Percentiles rank a stretch among this genome's conserved stretches.
These are phyloP conservation scores for Hypoxylon fuscum DNA, from an alignment of 495 filamentous ascomycete species.

Conservation along the genomic window DNA sequence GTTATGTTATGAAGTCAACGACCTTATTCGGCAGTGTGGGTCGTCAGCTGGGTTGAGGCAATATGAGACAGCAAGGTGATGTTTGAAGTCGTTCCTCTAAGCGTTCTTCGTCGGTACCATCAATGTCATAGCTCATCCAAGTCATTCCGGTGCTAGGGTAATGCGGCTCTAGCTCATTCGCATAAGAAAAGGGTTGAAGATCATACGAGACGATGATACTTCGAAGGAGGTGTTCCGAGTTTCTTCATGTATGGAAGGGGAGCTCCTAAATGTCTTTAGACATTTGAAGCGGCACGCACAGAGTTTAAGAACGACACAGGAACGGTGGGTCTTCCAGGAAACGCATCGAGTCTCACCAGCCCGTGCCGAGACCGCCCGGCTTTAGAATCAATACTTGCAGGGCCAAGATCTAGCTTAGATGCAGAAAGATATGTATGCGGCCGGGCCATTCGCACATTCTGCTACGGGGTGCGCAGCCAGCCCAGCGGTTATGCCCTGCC, in stretches of 20 bases:
- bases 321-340: conserved; percentile 40
- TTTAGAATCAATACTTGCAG: conserved; percentile 34
- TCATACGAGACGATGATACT: conserved; percentile 53
- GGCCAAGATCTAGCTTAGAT: conserved; percentile 25
- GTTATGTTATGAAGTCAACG: conserved; percentile 15
- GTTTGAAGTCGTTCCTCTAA: conserved; percentile 32
- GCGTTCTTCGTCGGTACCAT: conserved; percentile 12
- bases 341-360: conserved; percentile 43
- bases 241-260: conserved; percentile 50
- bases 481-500: conserved; percentile 28
- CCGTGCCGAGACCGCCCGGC: conserved; percentile 41
- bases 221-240: conserved; percentile 51
- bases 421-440: conserved; percentile 20
- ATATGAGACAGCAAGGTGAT: conserved; percentile 36
- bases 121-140: conserved; percentile 35
- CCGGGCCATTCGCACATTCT: conserved; percentile 14
- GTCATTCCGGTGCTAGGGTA: conserved; percentile 23
- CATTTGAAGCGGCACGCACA: conserved; percentile 35
- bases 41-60: conserved; percentile 13
- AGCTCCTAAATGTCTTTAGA: conserved; percentile 37
- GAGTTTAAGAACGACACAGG: conserved; percentile 57
- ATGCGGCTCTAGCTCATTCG: conserved; percentile 37
- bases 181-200: conserved; percentile 52
- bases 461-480: conserved; percentile 18
- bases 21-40: conserved; percentile 20